phyloP scores from a whole-genome alignment of 345 rosid genomes.

The Aurinia saxatilis region DNA sequence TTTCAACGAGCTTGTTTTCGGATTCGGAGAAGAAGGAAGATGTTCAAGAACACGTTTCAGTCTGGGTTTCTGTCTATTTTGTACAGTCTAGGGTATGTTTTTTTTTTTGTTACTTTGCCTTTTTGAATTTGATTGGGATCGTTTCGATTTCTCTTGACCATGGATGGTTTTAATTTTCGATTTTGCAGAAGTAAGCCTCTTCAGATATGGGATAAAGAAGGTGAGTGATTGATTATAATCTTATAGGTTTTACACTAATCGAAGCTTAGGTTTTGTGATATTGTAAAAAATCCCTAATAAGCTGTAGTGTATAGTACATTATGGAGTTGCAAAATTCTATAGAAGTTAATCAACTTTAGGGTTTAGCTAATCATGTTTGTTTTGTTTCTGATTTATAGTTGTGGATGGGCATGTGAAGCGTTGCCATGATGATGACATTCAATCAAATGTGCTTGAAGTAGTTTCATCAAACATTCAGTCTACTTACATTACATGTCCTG shows the following conservation, averaged over 20 bases:
- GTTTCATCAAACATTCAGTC: constrained; percentile 84
- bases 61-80: constrained; percentile 79
- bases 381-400: constrained; percentile 28
- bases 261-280: neutral
- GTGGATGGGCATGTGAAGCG: constrained; percentile 82
- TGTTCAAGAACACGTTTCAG: constrained; percentile 85
- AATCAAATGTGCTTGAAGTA: constrained; percentile 85
- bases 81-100: constrained; percentile 65
- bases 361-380: neutral
- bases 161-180: neutral
- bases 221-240: constrained; percentile 23
- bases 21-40: constrained; percentile 27
- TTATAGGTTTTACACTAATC: neutral
- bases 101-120: neutral
- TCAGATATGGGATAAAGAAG: constrained; percentile 89
- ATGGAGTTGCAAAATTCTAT: neutral
- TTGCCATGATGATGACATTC: constrained; percentile 81
- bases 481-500: constrained; percentile 89
- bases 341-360: neutral
- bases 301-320: neutral
- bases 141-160: neutral
- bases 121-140: neutral
- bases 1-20: neutral
- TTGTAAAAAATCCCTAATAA: neutral
- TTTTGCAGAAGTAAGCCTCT: constrained; percentile 62